Evolutionary conservation across 495 filamentous ascomycete genomes (phyloP).

Genomic region (Neurospora sp.): DNA sequence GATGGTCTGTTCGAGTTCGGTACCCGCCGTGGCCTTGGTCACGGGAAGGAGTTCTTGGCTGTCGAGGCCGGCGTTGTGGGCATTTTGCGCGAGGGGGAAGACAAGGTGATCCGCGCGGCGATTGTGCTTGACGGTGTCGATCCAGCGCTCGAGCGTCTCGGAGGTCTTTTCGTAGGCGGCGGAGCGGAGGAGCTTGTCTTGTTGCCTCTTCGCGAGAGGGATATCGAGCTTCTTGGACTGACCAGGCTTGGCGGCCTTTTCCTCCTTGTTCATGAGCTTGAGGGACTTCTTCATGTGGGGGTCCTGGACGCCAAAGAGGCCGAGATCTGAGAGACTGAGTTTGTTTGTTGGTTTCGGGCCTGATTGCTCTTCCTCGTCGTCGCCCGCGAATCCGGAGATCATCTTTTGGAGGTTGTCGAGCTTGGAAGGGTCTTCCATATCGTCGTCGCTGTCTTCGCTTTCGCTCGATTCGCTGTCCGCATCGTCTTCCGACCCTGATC

Average conservation of each 20-base stretch:
- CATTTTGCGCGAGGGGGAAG: slow-evolving; percentile 78
- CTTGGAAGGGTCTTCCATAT: slow-evolving; percentile 48
- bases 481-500: slow-evolving; percentile 29
- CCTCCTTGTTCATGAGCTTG: slow-evolving; percentile 52
- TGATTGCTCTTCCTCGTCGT: slow-evolving; percentile 21
- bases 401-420: slow-evolving; percentile 57
- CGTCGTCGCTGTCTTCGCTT: slow-evolving; percentile 48
- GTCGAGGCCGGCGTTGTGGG: slow-evolving; percentile 39
- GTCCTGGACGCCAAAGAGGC: slow-evolving; percentile 61
- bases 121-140: slow-evolving; percentile 89
- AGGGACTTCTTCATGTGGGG: slow-evolving; percentile 68
- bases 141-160: slow-evolving; percentile 81
- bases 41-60: slow-evolving; percentile 46
- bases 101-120: slow-evolving; percentile 81
- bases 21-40: slow-evolving; percentile 49
- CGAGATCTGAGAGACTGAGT: slow-evolving; percentile 70
- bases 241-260: slow-evolving; percentile 40
- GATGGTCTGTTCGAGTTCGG: slow-evolving; percentile 75
- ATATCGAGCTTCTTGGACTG: slow-evolving; percentile 67
- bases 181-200: slow-evolving; percentile 74
- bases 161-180: slow-evolving; percentile 88
- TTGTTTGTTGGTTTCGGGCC: slow-evolving; percentile 48
- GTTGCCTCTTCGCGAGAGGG: slow-evolving; percentile 79
- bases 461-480: slow-evolving; percentile 42
- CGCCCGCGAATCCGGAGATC: slow-evolving; percentile 53